Conservation (phyloP, 805 yeast genomes). For the Ogataea nitratoaversa region DNA sequence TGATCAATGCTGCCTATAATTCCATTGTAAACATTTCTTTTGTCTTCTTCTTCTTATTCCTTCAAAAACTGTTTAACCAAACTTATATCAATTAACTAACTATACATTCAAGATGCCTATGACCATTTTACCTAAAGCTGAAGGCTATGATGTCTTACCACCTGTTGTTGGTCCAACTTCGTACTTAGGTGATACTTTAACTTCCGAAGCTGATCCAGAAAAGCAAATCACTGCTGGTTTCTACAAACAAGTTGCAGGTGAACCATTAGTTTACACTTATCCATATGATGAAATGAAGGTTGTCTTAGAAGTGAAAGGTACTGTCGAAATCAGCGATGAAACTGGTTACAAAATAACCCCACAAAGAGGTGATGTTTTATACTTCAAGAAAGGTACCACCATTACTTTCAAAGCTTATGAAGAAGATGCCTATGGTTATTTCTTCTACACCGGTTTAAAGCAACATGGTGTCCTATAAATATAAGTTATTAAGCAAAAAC, state of each 20-base stretch:
- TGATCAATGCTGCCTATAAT: too few species aligned
- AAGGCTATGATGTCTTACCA: slow-evolving; percentile 52
- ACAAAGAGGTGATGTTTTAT: slow-evolving; percentile 61
- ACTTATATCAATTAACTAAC: too few species aligned
- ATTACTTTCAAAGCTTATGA: slow-evolving; percentile 49
- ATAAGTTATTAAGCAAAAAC: too few species aligned
- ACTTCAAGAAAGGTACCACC: slow-evolving; percentile 59
- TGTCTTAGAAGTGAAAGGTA: slow-evolving; percentile 61
- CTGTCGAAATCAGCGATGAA: slow-evolving; percentile 55
- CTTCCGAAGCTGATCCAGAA: slow-evolving; percentile 52
- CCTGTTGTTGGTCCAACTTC: slow-evolving; percentile 59
- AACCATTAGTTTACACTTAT: slow-evolving; percentile 59
- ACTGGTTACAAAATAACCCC: slow-evolving; percentile 54
- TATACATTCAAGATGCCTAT: slow-evolving; percentile 44
- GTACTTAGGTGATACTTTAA: slow-evolving; percentile 58
- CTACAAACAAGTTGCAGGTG: slow-evolving; percentile 62
- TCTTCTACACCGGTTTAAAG: slow-evolving; percentile 56
- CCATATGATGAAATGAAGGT: slow-evolving; percentile 64
- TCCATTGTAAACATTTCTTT: too few species aligned
- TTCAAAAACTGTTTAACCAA: not conserved
- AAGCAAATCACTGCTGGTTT: slow-evolving; percentile 63
- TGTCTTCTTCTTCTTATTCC: not conserved
- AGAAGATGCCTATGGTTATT: slow-evolving; percentile 52
- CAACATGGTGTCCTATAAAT: slow-evolving; percentile 30
- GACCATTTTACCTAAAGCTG: slow-evolving; percentile 47